phyloP scores from a whole-genome alignment of 2,329 filamentous ascomycete species.

The Clonostachys byssicola region DNA sequence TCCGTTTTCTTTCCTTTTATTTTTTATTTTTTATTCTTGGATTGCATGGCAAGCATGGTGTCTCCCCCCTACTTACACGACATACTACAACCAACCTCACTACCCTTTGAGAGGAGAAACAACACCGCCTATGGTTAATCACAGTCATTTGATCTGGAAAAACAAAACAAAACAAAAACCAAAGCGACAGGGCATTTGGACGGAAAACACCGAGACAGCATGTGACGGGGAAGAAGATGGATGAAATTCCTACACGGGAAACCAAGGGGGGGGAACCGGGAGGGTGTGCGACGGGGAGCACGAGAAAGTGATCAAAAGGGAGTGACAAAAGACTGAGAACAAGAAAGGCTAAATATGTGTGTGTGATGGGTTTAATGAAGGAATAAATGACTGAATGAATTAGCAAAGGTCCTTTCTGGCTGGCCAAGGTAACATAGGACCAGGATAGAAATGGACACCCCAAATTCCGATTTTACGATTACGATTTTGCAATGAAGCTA shows the following conservation, averaged over 20 bases:
- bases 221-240: background rate
- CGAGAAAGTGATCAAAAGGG: background rate
- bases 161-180: background rate
- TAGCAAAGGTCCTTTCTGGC: background rate
- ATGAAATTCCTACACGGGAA: background rate
- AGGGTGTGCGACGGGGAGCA: background rate
- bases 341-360: background rate
- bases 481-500: too few species aligned
- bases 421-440: too few species aligned
- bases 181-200: background rate
- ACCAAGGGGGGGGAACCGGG: background rate
- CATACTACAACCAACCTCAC: background rate
- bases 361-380: background rate
- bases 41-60: background rate
- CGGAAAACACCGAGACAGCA: background rate
- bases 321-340: background rate
- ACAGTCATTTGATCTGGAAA: background rate
- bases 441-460: too few species aligned
- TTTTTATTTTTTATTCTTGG: background rate
- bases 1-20: slow-evolving; percentile 1
- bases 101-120: background rate
- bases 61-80: background rate
- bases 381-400: background rate
- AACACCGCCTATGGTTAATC: too few species aligned
- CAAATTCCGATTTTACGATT: too few species aligned